Base-by-base conservation (phyloP, 805 yeast genomes). In the Ogataea populi-albae region DNA sequence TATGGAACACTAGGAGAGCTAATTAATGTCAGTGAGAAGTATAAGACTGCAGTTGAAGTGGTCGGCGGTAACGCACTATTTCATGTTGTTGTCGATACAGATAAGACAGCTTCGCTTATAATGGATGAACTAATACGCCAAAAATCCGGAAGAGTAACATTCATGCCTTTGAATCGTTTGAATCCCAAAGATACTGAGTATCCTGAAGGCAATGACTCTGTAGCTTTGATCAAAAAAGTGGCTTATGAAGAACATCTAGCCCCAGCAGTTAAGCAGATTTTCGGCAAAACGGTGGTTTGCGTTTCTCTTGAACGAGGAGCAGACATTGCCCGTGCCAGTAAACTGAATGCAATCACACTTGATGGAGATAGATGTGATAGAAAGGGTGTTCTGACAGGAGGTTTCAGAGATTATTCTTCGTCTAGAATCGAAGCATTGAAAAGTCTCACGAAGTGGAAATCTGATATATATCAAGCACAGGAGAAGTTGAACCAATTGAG, bases 361-460 rank as follows among this genome's bases (percentile, higher is more conserved):
- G 95, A 86, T 57, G 98, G 98, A 47, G 98, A 93, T 55, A 69
- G 86, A 45, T 86, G 86, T 32, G 94, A 86, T 49, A 78, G 77
- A 30, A 76, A 70, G 46, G 98, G 98, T 59, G 84, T 83, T 2
- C 59, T 93, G 29, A 79, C 86, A 17, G 98, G 98, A 60, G 98
- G 98, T 32, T 86, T 73, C 50, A 73, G 85, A 47, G 93, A 86
- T 49, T 73, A 69, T 47, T 75, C 74, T 40, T 68, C 65, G 34
- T 81, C 87, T 0, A 71, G 94, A 48, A 60, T 89, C 31, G 95
- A 87, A 47, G 74, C 81, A 3, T 66, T 86, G 50, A 77, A 77
- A 35, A 55, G 63, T 10, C 71, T 83, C 44, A 68, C 73, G 10
- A 69, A 64, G 36, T 77, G 82, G 54, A 72, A 66, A 26, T 55